Evolutionary conservation across 345 rosid species (phyloP), one percentile per base, ranked within the genome.

Genomic region (Brassica cretica): DNA sequence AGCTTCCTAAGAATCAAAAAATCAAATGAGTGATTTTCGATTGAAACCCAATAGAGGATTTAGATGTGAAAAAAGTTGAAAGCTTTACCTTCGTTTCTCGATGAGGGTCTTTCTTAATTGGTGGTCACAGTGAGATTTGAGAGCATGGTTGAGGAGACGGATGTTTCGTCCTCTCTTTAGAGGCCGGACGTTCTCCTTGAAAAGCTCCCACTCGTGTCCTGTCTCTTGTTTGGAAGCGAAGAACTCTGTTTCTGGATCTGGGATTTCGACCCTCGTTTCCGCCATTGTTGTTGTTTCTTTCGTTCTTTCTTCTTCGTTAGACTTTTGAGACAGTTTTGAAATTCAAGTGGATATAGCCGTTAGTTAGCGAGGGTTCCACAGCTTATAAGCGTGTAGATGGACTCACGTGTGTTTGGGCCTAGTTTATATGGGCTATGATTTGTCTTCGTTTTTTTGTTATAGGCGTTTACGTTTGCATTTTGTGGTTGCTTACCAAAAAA

Each of bases 111-210:
- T 87, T 84, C 83, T 86, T 75, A 86, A 84, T 49, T 81, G 87
- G 67, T 68, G 62, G 75, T 82, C 67, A 56, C 83, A 46, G 66
- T 91, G 91, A 41, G 97, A 89, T 77, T 84, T 86, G 72, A 94
- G 98, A 64, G 97, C 83, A 14, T 87, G 75, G 81, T 92, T 94
- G 62, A 94, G 84, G 74, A 88, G 80, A 39, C 78, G 16, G 70
- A 94, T 84, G 25, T 90, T 88, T 65, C 98, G 96, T 18, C 98
- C 98, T 73, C 98, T 81, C 87, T 92, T 92, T 55, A 94, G 72
- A 0, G 97, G 97, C 71, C 94, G 80, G 5, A 94, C 91, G 80
- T 94, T 94, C 69, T 94, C 98, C 78, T 94, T 94, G 86, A 83
- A 94, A 37, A 88, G 86, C 76, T 94, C 97, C 98, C 98, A 94